Percentiles rank a stretch among this genome's conserved stretches.
phyloP scores from a whole-genome alignment of 2,329 filamentous ascomycete species.

The Paracorniculantispora psalliotae region DNA sequence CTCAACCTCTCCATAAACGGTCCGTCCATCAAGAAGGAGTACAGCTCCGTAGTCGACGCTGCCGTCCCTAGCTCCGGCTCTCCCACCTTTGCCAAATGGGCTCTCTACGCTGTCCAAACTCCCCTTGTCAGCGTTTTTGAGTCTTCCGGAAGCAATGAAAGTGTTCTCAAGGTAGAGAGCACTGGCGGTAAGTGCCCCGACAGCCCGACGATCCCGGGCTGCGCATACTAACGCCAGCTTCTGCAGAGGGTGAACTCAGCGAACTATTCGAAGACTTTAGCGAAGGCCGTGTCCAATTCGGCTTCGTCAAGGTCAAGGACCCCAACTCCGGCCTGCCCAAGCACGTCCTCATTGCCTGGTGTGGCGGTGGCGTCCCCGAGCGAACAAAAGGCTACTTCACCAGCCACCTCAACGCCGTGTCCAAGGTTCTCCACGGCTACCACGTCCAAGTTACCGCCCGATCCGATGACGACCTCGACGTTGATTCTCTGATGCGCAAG shows the following conservation, averaged over 20 bases:
- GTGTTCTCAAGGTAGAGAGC: slow-evolving; percentile 87
- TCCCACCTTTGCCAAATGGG: slow-evolving; percentile 86
- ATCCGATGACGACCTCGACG: slow-evolving; percentile 81
- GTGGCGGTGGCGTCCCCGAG: slow-evolving; percentile 96
- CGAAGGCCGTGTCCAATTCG: slow-evolving; percentile 94
- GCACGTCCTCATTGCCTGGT: slow-evolving; percentile 91
- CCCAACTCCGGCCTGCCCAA: slow-evolving; percentile 87
- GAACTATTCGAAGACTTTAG: slow-evolving; percentile 95
- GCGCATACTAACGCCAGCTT: slow-evolving; percentile 18
- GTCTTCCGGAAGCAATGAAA: slow-evolving; percentile 80
- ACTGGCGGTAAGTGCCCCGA: slow-evolving; percentile 63
- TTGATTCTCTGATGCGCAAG: slow-evolving; percentile 85
- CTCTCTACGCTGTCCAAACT: slow-evolving; percentile 86
- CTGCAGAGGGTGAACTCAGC: slow-evolving; percentile 77
- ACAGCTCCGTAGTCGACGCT: slow-evolving; percentile 53
- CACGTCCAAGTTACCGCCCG: slow-evolving; percentile 96
- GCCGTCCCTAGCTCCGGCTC: slow-evolving; percentile 54
- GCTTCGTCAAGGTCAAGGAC: slow-evolving; percentile 93
- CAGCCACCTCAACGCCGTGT: slow-evolving; percentile 82
- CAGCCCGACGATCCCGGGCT: background rate
- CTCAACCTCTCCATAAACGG: slow-evolving; percentile 76
- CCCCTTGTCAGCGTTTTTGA: slow-evolving; percentile 92
- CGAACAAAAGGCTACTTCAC: slow-evolving; percentile 98
- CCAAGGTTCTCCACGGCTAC: slow-evolving; percentile 92
- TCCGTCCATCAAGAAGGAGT: slow-evolving; percentile 80